Evolutionary conservation across 176 grass and related monocot genomes (phyloP).

Genomic region (Avena sativa): DNA sequence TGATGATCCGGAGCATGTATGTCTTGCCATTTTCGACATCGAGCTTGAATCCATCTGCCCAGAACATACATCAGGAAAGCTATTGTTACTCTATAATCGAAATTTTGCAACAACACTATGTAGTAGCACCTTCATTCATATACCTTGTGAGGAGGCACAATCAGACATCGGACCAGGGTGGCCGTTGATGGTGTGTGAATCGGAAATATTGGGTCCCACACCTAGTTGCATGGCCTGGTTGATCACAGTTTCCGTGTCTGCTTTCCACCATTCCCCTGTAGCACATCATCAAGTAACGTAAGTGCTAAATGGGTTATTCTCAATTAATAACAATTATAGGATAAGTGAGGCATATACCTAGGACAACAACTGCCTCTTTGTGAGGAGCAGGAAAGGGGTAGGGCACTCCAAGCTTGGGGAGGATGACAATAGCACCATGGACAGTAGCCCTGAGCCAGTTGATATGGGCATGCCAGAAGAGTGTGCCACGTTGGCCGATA

Average conservation of each 20-base stretch:
- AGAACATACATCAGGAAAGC: constrained; percentile 1
- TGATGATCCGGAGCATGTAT: constrained; percentile 81
- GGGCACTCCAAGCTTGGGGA: constrained; percentile 62
- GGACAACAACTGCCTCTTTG: constrained; percentile 55
- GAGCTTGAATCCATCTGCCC: constrained; percentile 61
- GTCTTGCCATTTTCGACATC: constrained; percentile 64
- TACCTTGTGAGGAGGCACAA: constrained; percentile 71
- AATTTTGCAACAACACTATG: background rate
- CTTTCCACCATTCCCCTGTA: constrained; percentile 77
- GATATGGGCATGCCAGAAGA: constrained; percentile 39
- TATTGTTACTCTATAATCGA: background rate
- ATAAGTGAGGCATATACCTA: constrained; percentile 45
- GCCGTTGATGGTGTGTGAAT: constrained; percentile 77
- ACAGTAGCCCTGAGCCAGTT: constrained; percentile 61
- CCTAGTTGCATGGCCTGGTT: constrained; percentile 58
- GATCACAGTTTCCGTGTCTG: constrained; percentile 60
- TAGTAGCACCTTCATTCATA: background rate
- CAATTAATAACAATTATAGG: background rate
- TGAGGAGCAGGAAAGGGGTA: constrained; percentile 64
- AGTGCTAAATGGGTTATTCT: background rate
- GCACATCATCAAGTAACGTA: constrained; percentile 12
- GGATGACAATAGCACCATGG: constrained; percentile 69
- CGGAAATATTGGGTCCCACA: constrained; percentile 66
- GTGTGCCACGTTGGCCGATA: constrained; percentile 22
- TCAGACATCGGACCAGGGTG: constrained; percentile 56